A percentile compares a stretch with the other conserved stretches of the same genome.
These are phyloP conservation scores for Coleophoma cylindrospora DNA, from an alignment of 2,329 filamentous ascomycete species.

Conservation along the genomic window DNA sequence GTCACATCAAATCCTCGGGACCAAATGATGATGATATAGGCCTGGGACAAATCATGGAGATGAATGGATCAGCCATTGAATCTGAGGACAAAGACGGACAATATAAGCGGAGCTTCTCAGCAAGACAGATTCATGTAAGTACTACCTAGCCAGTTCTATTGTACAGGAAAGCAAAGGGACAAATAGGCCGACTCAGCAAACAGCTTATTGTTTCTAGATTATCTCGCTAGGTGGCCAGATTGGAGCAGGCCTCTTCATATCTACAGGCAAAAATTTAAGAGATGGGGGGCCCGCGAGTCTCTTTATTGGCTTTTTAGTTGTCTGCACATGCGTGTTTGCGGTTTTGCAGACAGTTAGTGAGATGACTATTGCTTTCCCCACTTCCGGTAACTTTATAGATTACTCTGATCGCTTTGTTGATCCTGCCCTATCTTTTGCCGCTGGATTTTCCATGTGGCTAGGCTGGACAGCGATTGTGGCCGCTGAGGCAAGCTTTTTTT, in stretches of 20 bases:
- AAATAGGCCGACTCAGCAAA: background rate
- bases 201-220: slow-evolving; percentile 1
- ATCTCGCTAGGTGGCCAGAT: slow-evolving; percentile 32
- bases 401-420: slow-evolving; percentile 12
- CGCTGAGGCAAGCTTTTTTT: slow-evolving; percentile 19
- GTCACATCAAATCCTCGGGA: too few species aligned
- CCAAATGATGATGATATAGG: too few species aligned
- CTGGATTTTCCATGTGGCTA: slow-evolving; percentile 30
- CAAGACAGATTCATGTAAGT: background rate
- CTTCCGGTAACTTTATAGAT: slow-evolving; percentile 26
- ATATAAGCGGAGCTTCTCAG: too few species aligned
- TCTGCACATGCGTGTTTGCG: slow-evolving; percentile 41
- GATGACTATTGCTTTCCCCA: slow-evolving; percentile 32
- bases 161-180: background rate
- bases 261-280: slow-evolving; percentile 36
- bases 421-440: slow-evolving; percentile 11
- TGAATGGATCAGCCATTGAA: too few species aligned
- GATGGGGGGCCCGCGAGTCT: slow-evolving; percentile 35
- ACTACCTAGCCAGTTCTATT: background rate
- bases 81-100: too few species aligned
- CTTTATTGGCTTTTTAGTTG: slow-evolving; percentile 36
- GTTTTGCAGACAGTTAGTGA: slow-evolving; percentile 36
- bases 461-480: slow-evolving; percentile 22
- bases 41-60: too few species aligned
- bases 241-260: slow-evolving; percentile 39